Evolutionary conservation across 1,284 basidiomycete genomes (phyloP).

Genomic region (Acaromyces ingoldii): DNA sequence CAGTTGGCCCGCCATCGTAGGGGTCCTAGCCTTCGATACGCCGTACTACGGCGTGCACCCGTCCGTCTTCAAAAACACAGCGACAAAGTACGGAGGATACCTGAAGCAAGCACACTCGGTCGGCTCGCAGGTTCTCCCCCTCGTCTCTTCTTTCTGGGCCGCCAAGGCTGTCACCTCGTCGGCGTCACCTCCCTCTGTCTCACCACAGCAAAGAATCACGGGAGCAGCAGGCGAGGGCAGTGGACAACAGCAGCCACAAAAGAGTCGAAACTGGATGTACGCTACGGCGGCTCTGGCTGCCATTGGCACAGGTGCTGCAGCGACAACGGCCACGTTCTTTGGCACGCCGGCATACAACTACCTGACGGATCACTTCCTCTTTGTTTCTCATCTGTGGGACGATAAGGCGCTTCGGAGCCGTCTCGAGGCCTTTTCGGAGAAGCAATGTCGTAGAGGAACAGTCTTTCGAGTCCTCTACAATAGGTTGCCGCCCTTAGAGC

Average conservation of each 20-base stretch:
- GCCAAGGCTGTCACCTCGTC: neutral
- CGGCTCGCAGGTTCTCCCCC: constrained; percentile 53
- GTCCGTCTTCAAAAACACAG: constrained; percentile 74
- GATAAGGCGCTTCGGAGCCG: constrained; percentile 60
- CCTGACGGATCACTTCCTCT: constrained; percentile 84
- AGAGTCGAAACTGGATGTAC: constrained; percentile 12
- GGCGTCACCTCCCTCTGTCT: neutral
- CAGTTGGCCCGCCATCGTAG: constrained; percentile 72
- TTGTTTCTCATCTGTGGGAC: constrained; percentile 83
- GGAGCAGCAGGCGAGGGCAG: neutral
- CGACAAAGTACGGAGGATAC: constrained; percentile 71
- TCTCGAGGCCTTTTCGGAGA: constrained; percentile 21
- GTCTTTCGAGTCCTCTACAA: constrained; percentile 54
- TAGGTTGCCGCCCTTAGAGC: constrained; percentile 17
- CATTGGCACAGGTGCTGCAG: constrained; percentile 64
- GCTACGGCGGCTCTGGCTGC: constrained; percentile 54
- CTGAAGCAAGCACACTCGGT: constrained; percentile 62
- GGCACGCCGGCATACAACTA: constrained; percentile 58
- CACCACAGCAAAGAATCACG: neutral
- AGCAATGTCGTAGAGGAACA: constrained; percentile 49
- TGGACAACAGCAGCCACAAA: constrained; percentile 10
- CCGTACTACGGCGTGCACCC: constrained; percentile 68
- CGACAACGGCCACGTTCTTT: constrained; percentile 52
- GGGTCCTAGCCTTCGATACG: constrained; percentile 81
- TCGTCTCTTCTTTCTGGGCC: constrained; percentile 49